Conservation (phyloP, 2,329 filamentous ascomycete species). For the Penicillium capsulatum region DNA sequence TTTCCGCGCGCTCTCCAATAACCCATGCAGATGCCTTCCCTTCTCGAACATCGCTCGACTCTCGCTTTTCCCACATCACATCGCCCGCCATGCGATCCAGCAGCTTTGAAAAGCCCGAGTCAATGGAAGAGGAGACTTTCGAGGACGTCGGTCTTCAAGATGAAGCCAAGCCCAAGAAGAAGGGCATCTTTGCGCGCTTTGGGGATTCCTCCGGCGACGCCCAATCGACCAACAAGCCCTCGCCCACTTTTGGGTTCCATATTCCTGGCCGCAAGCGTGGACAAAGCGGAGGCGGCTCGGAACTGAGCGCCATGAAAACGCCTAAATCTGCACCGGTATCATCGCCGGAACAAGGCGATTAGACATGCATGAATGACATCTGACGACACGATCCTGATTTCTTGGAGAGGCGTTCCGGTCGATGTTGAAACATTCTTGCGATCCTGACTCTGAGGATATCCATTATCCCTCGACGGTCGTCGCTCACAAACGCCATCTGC, state of each 20-base stretch:
- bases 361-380: conserved; percentile 16
- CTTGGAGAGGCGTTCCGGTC: conserved; percentile 3
- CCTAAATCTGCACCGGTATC: conserved; percentile 14
- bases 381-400: conserved; percentile 1
- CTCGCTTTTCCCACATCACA: conserved; percentile 59
- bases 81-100: conserved; percentile 59
- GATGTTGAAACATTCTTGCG: neutral
- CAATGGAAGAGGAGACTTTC: conserved; percentile 74
- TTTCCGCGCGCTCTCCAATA: conserved; percentile 80
- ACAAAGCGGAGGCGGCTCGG: conserved; percentile 65
- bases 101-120: conserved; percentile 56
- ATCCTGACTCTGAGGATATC: neutral
- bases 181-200: conserved; percentile 72
- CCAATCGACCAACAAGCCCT: conserved; percentile 41
- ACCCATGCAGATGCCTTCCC: conserved; percentile 53
- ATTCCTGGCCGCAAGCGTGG: conserved; percentile 68
- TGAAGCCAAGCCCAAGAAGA: conserved; percentile 68
- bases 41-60: conserved; percentile 78
- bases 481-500: neutral
- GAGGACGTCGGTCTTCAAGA: conserved; percentile 87
- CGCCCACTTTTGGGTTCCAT: conserved; percentile 57
- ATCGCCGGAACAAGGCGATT: conserved; percentile 16
- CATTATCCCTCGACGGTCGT: neutral
- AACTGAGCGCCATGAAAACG: conserved; percentile 62
- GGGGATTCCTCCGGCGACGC: conserved; percentile 53